These are phyloP conservation scores for Lactarius tabidus DNA, from an alignment of 768 basidiomycete species.

Conservation along the genomic window DNA sequence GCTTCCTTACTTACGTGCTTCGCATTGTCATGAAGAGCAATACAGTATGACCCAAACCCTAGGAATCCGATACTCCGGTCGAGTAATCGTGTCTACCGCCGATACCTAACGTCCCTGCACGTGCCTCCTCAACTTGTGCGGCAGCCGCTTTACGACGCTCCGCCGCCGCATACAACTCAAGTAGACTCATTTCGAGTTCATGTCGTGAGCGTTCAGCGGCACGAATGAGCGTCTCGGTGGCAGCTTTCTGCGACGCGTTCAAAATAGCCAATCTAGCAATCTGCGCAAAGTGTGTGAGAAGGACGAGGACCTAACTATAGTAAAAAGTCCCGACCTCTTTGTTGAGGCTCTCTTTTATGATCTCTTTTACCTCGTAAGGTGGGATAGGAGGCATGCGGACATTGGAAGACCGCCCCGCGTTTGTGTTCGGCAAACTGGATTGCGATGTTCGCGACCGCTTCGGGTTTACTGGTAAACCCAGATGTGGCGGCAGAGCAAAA, in stretches of 20 bases:
- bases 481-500: constrained; percentile 1
- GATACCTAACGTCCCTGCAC: constrained; percentile 51
- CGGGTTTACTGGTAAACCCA: background rate
- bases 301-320: background rate
- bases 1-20: background rate
- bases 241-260: constrained; percentile 20
- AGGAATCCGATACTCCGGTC: constrained; percentile 10
- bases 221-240: constrained; percentile 13
- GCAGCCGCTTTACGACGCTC: constrained; percentile 55
- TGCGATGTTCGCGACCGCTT: constrained; percentile 15
- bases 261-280: constrained; percentile 15
- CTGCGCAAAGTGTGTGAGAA: background rate
- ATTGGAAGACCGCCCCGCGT: constrained; percentile 10
- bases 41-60: background rate
- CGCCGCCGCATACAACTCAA: constrained; percentile 60
- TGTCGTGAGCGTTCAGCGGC: constrained; percentile 42
- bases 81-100: constrained; percentile 12
- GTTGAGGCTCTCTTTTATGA: constrained; percentile 19
- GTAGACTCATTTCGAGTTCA: constrained; percentile 55
- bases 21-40: background rate
- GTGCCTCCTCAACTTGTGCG: constrained; percentile 57
- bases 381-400: constrained; percentile 19
- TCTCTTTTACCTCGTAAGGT: constrained; percentile 12
- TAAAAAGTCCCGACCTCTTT: constrained; percentile 11
- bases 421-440: background rate